A percentile compares a stretch with the other conserved stretches of the same genome.
Evolutionary conservation across 139 green algal genomes (phyloP).

Genomic region (Haematococcus lacustris): DNA sequence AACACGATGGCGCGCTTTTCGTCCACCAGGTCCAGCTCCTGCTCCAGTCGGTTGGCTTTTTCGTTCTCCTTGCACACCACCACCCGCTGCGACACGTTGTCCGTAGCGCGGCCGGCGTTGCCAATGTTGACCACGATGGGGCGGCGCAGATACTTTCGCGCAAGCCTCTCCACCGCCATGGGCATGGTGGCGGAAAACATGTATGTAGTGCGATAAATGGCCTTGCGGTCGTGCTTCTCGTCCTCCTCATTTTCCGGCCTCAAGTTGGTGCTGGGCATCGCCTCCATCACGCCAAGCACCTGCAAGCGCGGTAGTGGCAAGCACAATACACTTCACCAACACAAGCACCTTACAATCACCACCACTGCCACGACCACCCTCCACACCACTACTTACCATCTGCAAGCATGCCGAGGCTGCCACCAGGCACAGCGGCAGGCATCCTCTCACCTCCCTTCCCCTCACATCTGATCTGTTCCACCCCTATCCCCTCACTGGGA

Average conservation of each 20-base stretch:
- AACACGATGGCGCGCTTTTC: conserved; percentile 90
- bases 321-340: not conserved
- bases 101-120: conserved; percentile 70
- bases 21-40: conserved; percentile 46
- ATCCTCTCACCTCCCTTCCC: too few species aligned
- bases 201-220: conserved; percentile 93
- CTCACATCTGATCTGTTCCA: too few species aligned
- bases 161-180: conserved; percentile 71
- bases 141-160: conserved; percentile 71
- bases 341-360: too few species aligned
- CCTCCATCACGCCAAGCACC: conserved; percentile 83
- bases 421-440: too few species aligned
- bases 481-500: too few species aligned
- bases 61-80: conserved; percentile 75
- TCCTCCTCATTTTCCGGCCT: conserved; percentile 87
- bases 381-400: too few species aligned
- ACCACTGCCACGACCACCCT: too few species aligned
- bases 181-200: conserved; percentile 99
- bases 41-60: conserved; percentile 58
- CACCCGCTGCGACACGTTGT: conserved; percentile 88
- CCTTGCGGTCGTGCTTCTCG: conserved; percentile 43
- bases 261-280: conserved; percentile 85
- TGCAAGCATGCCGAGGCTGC: too few species aligned
- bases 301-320: conserved; percentile 17
- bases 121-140: conserved; percentile 89